Evolutionary conservation across 2,329 filamentous ascomycete genomes (phyloP), one percentile per base, ranked within the genome.

Genomic region (Neodidymelliopsis sp.): DNA sequence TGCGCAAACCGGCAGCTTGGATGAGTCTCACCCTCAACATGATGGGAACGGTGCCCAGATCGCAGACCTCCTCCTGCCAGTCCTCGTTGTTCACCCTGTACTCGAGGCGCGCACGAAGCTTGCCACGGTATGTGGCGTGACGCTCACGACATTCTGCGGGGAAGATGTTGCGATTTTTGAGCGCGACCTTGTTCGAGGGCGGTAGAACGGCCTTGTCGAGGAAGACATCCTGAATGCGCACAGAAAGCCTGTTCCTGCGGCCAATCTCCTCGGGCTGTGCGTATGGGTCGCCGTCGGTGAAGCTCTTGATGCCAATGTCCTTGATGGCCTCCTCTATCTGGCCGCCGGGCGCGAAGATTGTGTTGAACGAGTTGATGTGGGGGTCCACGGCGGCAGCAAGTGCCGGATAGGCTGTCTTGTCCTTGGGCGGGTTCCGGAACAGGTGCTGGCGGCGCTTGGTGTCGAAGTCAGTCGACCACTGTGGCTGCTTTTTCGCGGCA

Each of bases 311-410:
- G 65, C 93, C 94, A 75, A 99, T 97, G 70, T 99, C 94, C 67
- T 84, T 84, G 53, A 97, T 73, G 10, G 83, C 91, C 57, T 90
- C 86, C 38, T 88, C 84, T 43, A 99, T 72, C 41, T 88, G 78
- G 42, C 89, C 90, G 73, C 87, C 82, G 49, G 82, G 79, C 23
- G 86, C 84, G 70, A 97, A 95, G 36, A 97, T 81, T 41, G 86
- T 86, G 78, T 99, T 96, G 84, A 97, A 99, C 6, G 94, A 94
- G 67, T 97, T 87, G 63, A 97, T 88, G 74, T 99, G 94, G 38
- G 94, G 94, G 59, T 89, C 82, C 51, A 97, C 86, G n/a, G 93
- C 90, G 53, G 84, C 83, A 64, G 92, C 88, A 36, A 99, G 84
- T 16, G 89, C 83, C 11, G 94, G 94, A 69, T 96, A 97, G 50